A percentile compares a stretch with the other conserved stretches of the same genome.
Conservation (phyloP, 768 basidiomycete species). For the Termitomyces sp. region DNA sequence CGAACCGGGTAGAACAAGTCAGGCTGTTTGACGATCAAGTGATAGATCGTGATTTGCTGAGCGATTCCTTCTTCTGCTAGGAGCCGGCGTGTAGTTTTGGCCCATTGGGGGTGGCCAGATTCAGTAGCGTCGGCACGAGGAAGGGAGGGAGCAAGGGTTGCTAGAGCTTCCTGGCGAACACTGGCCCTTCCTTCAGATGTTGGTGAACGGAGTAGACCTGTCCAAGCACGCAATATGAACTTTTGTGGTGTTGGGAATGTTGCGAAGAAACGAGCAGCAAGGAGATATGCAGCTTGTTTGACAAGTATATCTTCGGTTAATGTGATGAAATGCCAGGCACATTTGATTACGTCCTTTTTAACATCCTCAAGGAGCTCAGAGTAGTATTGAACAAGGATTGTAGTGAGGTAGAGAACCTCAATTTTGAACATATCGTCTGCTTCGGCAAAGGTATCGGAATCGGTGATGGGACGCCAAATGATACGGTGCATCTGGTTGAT, state of each 20-base stretch:
- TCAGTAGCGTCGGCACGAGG: slow-evolving; percentile 59
- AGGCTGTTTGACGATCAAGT: slow-evolving; percentile 88
- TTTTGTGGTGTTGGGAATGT: slow-evolving; percentile 87
- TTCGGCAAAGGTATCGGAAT: slow-evolving; percentile 45
- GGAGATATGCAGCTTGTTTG: slow-evolving; percentile 88
- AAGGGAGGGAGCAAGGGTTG: slow-evolving; percentile 81
- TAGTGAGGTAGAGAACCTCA: slow-evolving; percentile 88
- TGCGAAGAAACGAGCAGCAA: slow-evolving; percentile 90
- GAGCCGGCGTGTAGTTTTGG: slow-evolving; percentile 77
- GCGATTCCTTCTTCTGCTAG: slow-evolving; percentile 87
- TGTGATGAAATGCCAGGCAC: slow-evolving; percentile 86
- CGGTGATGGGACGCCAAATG: slow-evolving; percentile 80
- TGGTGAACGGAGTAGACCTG: slow-evolving; percentile 78
- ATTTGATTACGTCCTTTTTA: slow-evolving; percentile 90
- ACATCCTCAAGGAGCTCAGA: slow-evolving; percentile 74
- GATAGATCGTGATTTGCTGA: slow-evolving; percentile 75
- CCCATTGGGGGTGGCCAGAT: slow-evolving; percentile 73
- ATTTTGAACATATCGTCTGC: slow-evolving; percentile 87
- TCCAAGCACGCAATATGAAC: slow-evolving; percentile 89
- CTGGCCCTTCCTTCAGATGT: slow-evolving; percentile 69
- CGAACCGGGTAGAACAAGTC: slow-evolving; percentile 92
- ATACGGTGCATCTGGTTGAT: slow-evolving; percentile 64
- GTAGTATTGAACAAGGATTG: slow-evolving; percentile 83
- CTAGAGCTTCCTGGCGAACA: slow-evolving; percentile 80
- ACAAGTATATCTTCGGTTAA: slow-evolving; percentile 82